Evolutionary conservation across 1,139 yeast species (phyloP), one percentile per base, ranked within the genome.

Genomic region (Geotrichum klebahnii): DNA sequence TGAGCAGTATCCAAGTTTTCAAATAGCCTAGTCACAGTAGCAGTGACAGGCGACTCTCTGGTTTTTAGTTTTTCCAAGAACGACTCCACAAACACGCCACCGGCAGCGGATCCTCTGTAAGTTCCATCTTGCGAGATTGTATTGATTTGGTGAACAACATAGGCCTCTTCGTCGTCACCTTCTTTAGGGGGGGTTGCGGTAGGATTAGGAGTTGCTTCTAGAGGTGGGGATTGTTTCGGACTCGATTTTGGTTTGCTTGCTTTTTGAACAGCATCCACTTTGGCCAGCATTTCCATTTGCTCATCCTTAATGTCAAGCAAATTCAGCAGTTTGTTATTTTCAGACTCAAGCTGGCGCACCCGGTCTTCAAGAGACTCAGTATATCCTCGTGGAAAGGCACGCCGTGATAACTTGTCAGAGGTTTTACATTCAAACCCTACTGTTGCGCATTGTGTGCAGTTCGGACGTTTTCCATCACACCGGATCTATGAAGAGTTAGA

Each of bases 371-470:
- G 70, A 47, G 81, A 80, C 63, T 82, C 89, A 1, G 92, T 84
- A 61, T 84, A 82, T 0, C 89, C 89, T 57, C 84, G 72, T 1
- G 89, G 89, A 58, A 80, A 82, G 0, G 87, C 84, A 53, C 86
- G 69, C 54, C 92, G 72, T 0, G 86, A 76, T 29, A 84, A 69
- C 61, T 81, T 82, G 64, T 84, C 90, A 56, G 87, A 80, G 24
- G 84, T 80, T 55, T 80, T 81, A 65, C 92, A 84, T 53, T 83
- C 89, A 59, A 84, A 79, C 1, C 83, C 84, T 16, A 82, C 84
- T 46, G 78, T 73, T 19, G 74, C 74, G 66, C 92, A 84, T 60
- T 82, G 84, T 19, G 78, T 73, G 63, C 92, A 84, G 55, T 60
- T 57, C 1, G 82, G 82, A 34, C 76, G 73, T 61, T 71, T 74